phyloP scores from a whole-genome alignment of 2,329 filamentous ascomycete genomes.

The Colletotrichum gloeosporioides region DNA sequence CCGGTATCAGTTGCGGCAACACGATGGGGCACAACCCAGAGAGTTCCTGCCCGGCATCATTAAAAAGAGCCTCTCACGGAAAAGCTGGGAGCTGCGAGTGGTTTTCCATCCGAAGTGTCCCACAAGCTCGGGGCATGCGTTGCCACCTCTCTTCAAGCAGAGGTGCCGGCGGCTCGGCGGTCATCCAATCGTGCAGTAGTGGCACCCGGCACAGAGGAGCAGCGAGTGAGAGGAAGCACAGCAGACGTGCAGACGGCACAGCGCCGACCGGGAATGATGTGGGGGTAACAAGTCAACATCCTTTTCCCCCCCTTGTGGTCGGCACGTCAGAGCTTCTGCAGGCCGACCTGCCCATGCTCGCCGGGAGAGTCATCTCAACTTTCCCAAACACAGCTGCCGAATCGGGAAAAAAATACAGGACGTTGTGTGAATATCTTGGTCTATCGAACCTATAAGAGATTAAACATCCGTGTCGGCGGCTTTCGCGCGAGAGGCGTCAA shows the following conservation, averaged over 20 bases:
- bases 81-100: neutral
- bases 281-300: neutral
- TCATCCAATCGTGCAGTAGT: neutral
- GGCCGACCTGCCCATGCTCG: neutral
- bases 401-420: neutral
- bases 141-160: neutral
- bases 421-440: neutral
- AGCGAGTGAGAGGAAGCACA: neutral
- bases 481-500: neutral
- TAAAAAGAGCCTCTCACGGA: neutral
- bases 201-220: neutral
- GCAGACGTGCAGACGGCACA: neutral
- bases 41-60: neutral
- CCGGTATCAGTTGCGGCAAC: neutral
- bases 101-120: neutral
- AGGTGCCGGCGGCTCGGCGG: neutral
- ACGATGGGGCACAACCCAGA: neutral
- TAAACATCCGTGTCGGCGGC: neutral
- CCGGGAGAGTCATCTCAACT: neutral
- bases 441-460: neutral
- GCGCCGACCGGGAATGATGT: neutral
- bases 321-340: neutral
- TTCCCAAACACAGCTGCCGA: neutral
- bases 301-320: neutral
- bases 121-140: neutral